Conservation (phyloP, 495 filamentous ascomycete genomes). For the Penicillium arizonense region DNA sequence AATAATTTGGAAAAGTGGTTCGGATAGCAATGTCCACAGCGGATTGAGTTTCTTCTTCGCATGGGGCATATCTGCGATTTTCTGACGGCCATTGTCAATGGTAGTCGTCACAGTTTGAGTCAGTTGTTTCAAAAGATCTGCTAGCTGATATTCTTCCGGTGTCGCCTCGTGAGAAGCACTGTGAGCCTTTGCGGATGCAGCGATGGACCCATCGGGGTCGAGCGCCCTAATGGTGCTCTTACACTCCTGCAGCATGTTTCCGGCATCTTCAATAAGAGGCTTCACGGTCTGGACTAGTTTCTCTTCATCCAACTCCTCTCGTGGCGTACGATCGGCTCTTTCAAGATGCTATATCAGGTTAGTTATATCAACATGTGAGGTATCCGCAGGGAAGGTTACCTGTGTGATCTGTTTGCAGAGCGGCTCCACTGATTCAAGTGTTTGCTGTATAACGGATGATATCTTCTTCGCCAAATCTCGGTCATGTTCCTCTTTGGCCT, state of each 20-base stretch:
- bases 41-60: slow-evolving; percentile 94
- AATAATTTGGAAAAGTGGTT: slow-evolving; percentile 91
- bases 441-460: slow-evolving; percentile 68
- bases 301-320: slow-evolving; percentile 90
- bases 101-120: slow-evolving; percentile 62
- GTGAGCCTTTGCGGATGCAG: slow-evolving; percentile 82
- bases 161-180: slow-evolving; percentile 78
- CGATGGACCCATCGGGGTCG: slow-evolving; percentile 84
- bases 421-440: slow-evolving; percentile 78
- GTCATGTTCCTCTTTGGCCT: slow-evolving; percentile 63
- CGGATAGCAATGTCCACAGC: slow-evolving; percentile 74
- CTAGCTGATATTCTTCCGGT: slow-evolving; percentile 81
- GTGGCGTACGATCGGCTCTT: slow-evolving; percentile 75
- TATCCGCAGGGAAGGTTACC: slow-evolving; percentile 37
- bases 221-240: slow-evolving; percentile 88
- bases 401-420: slow-evolving; percentile 86
- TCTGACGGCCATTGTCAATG: slow-evolving; percentile 81
- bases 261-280: slow-evolving; percentile 82
- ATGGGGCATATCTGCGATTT: slow-evolving; percentile 86
- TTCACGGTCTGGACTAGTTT: slow-evolving; percentile 80
- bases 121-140: slow-evolving; percentile 77
- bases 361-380: slow-evolving; percentile 9
- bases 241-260: slow-evolving; percentile 78
- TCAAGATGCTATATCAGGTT: slow-evolving; percentile 63
- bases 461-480: slow-evolving; percentile 77